Evolutionary conservation across 2,329 filamentous ascomycete genomes (phyloP).

Genomic region (Xylariaceae sp.): DNA sequence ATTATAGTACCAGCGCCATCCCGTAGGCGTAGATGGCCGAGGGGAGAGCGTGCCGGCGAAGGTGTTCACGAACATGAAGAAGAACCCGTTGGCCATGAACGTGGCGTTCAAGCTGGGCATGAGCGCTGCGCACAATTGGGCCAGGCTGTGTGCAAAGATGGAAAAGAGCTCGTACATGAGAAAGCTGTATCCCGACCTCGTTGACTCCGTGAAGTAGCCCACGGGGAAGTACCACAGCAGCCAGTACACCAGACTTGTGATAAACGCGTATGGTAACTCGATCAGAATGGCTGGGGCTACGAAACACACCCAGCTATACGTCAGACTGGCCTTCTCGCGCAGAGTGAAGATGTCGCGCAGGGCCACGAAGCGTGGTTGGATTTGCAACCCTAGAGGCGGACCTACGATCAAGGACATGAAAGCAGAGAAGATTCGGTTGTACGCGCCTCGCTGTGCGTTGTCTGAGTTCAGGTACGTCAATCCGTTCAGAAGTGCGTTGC

Average conservation of each 20-base stretch:
- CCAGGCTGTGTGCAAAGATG: not conserved
- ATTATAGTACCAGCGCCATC: too few relatives aligned
- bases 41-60: too few relatives aligned
- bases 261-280: conserved; percentile 52
- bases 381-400: conserved; percentile 37
- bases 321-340: conserved; percentile 73
- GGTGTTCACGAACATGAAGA: too few relatives aligned
- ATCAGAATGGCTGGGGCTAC: conserved; percentile 75
- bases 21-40: too few relatives aligned
- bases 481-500: conserved; percentile 48
- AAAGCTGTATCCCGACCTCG: conserved; percentile 2
- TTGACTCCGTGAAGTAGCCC: conserved; percentile 9
- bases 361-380: conserved; percentile 77
- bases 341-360: conserved; percentile 77
- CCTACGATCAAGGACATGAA: conserved; percentile 4
- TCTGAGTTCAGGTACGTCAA: conserved; percentile 70
- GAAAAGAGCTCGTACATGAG: conserved; percentile 4
- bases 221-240: conserved; percentile 22
- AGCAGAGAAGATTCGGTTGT: conserved; percentile 49
- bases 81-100: too few relatives aligned
- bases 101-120: too few relatives aligned
- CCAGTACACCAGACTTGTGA: not conserved
- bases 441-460: conserved; percentile 67
- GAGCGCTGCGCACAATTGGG: too few relatives aligned
- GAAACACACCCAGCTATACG: conserved; percentile 79